phyloP scores from a whole-genome alignment of 352 stramenopile species.

The Globisporangium cederbergense region DNA sequence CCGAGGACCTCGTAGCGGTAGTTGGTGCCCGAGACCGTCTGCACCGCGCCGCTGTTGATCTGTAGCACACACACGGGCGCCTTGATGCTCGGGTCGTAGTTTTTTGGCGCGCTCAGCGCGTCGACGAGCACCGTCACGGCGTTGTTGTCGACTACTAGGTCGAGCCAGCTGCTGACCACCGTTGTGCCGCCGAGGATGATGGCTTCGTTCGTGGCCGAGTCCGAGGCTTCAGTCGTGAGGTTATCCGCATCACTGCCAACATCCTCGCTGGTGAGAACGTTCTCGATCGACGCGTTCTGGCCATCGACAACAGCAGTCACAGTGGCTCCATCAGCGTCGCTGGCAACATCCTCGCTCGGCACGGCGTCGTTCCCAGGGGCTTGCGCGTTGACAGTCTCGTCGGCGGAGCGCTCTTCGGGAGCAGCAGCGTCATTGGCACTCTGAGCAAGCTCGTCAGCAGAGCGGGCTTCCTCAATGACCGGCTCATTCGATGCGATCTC shows the following conservation, averaged over 20 bases:
- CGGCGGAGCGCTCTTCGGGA: conserved; percentile 4
- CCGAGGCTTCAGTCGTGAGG: background rate
- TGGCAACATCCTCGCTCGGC: background rate
- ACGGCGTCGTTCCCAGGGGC: background rate
- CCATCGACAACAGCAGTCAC: background rate
- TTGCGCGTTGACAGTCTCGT: background rate
- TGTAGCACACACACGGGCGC: conserved; percentile 35
- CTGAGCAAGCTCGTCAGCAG: conserved; percentile 5
- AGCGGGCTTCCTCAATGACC: background rate
- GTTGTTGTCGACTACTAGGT: conserved; percentile 3
- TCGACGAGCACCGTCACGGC: conserved; percentile 28
- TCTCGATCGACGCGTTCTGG: too few relatives aligned
- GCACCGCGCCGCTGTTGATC: conserved; percentile 31
- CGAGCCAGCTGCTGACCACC: conserved; percentile 10
- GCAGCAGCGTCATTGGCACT: conserved; percentile 8
- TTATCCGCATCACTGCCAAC: background rate
- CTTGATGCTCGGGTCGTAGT: conserved; percentile 30
- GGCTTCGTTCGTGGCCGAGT: background rate
- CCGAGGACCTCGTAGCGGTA: conserved; percentile 56
- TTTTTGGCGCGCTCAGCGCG: conserved; percentile 25
- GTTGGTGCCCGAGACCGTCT: conserved; percentile 54
- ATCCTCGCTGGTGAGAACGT: background rate
- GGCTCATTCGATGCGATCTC: background rate
- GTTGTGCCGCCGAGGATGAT: conserved; percentile 2
- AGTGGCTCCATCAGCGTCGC: background rate